Evolutionary conservation across 768 basidiomycete genomes (phyloP).

Genomic region (Tricholoma terreum): DNA sequence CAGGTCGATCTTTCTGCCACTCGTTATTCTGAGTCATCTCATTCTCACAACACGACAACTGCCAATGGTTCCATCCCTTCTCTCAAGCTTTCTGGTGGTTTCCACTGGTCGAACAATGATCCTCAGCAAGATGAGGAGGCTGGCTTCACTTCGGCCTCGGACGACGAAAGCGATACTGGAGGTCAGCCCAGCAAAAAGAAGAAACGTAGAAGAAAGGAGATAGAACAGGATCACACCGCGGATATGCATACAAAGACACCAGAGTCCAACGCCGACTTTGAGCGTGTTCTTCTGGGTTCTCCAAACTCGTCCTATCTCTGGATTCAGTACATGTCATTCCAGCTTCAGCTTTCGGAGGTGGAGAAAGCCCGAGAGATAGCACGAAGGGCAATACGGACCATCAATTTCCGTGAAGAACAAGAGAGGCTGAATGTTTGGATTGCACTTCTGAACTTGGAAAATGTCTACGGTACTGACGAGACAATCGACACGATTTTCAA

Average conservation of each 20-base stretch:
- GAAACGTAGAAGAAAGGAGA: constrained; percentile 65
- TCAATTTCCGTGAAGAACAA: constrained; percentile 93
- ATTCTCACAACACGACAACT: constrained; percentile 3
- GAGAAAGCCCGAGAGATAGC: constrained; percentile 92
- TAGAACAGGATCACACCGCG: constrained; percentile 78
- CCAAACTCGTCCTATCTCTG: constrained; percentile 97
- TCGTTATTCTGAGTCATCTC: constrained; percentile 19
- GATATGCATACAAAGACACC: constrained; percentile 85
- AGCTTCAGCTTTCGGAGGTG: constrained; percentile 92
- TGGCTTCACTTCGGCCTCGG: constrained; percentile 35
- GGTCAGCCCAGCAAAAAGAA: constrained; percentile 55
- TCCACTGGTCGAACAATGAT: constrained; percentile 62
- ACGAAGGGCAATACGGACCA: constrained; percentile 77
- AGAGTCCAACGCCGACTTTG: constrained; percentile 92
- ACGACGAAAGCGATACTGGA: constrained; percentile 48
- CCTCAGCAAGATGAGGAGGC: constrained; percentile 37
- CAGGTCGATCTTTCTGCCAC: constrained; percentile 41
- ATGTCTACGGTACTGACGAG: constrained; percentile 84
- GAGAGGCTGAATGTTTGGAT: constrained; percentile 98
- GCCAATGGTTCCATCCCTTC: constrained; percentile 25
- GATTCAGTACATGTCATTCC: constrained; percentile 99
- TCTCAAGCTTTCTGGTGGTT: constrained; percentile 58
- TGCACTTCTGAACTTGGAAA: constrained; percentile 92
- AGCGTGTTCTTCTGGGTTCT: constrained; percentile 86
- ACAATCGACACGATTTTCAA: constrained; percentile 79